A percentile compares a stretch with the other conserved stretches of the same genome.
Conservation (phyloP, 1,284 basidiomycete genomes). For the Meripilus lineatus region DNA sequence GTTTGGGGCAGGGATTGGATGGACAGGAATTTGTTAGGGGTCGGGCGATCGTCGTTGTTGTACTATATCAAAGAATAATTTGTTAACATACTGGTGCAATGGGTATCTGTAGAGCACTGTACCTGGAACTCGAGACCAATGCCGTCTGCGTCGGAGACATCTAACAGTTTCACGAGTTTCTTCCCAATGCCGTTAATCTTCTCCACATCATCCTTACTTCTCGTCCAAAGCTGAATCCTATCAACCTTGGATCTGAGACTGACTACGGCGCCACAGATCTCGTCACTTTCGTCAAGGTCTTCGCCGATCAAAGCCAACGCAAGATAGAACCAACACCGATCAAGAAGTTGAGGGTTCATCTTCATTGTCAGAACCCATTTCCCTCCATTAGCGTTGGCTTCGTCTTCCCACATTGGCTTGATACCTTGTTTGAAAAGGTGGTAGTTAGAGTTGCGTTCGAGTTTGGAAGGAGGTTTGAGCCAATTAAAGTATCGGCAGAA, state of each 20-base stretch:
- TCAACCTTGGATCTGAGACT: conserved; percentile 84
- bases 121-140: conserved; percentile 91
- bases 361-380: conserved; percentile 95
- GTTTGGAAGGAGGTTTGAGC: conserved; percentile 84
- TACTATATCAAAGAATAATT: conserved; percentile 40
- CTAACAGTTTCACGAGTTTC: conserved; percentile 76
- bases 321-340: conserved; percentile 88
- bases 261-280: conserved; percentile 89
- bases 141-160: conserved; percentile 71
- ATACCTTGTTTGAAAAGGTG: conserved; percentile 91
- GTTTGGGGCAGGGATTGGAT: conserved; percentile 65
- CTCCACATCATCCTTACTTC: conserved; percentile 79
- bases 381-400: conserved; percentile 85
- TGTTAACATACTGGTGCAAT: conserved; percentile 1
- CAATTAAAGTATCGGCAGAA: conserved; percentile 96
- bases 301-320: conserved; percentile 91
- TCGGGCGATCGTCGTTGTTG: conserved; percentile 76
- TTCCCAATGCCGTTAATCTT: conserved; percentile 79
- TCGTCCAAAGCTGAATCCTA: conserved; percentile 86
- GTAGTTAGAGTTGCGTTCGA: conserved; percentile 88
- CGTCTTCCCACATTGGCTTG: conserved; percentile 97
- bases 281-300: conserved; percentile 81
- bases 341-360: conserved; percentile 72
- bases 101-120: conserved; percentile 6
- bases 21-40: conserved; percentile 74